phyloP scores from a whole-genome alignment of 78 protist genomes.

The Kipferlia bialata region DNA sequence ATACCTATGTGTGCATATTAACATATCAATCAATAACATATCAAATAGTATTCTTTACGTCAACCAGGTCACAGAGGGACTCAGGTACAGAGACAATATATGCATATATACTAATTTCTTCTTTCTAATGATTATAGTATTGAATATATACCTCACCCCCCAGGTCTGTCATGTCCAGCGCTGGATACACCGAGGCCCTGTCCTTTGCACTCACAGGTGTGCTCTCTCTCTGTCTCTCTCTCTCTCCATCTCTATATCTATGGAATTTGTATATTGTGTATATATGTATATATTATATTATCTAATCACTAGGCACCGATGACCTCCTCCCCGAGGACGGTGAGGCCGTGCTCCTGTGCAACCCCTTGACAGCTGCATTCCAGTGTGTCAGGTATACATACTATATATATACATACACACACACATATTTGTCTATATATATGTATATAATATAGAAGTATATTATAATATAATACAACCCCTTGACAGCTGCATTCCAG shows the following conservation, averaged over 20 bases:
- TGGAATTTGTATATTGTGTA: background rate
- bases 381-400: background rate
- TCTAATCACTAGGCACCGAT: background rate
- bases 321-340: background rate
- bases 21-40: too few species aligned
- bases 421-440: too few species aligned
- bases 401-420: conserved; percentile 1
- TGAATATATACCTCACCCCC: too few species aligned
- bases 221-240: background rate
- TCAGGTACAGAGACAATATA: too few species aligned
- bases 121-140: too few species aligned
- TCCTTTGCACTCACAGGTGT: conserved; percentile 48
- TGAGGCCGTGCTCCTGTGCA: background rate
- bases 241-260: too few species aligned
- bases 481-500: background rate
- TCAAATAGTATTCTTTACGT: too few species aligned
- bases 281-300: background rate
- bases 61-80: too few species aligned
- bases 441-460: too few species aligned
- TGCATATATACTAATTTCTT: too few species aligned
- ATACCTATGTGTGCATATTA: too few species aligned
- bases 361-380: background rate
- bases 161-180: background rate
- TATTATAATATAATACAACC: too few species aligned
- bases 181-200: conserved; percentile 77